Evolutionary conservation across 2,329 filamentous ascomycete genomes (phyloP).

Genomic region (Stylonectria norvegica): DNA sequence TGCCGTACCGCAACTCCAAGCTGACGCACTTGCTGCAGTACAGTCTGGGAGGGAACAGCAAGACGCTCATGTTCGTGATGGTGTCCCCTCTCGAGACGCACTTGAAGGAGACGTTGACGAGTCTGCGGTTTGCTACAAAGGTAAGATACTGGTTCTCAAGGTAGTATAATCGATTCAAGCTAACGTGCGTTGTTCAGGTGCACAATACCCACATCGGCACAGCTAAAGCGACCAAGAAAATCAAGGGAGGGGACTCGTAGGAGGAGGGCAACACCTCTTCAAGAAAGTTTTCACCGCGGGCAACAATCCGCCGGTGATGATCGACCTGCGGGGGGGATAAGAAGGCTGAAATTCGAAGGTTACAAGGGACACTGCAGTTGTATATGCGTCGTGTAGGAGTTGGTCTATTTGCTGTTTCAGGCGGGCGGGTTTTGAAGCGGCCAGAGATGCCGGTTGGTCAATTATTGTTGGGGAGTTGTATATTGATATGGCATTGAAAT

Average conservation of each 20-base stretch:
- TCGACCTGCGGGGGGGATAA: neutral
- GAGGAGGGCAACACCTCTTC: slow-evolving; percentile 7
- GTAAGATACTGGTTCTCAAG: slow-evolving; percentile 42
- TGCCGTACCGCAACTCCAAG: slow-evolving; percentile 96
- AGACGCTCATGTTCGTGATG: slow-evolving; percentile 99
- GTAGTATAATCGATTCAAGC: neutral
- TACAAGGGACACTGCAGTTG: too few relatives aligned
- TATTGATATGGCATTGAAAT: slow-evolving; percentile 18
- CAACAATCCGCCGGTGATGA: slow-evolving; percentile 3
- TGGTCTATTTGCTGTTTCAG: neutral
- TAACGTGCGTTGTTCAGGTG: slow-evolving; percentile 46
- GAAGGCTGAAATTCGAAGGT: neutral
- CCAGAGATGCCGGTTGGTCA: neutral
- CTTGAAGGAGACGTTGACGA: slow-evolving; percentile 88
- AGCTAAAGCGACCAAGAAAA: slow-evolving; percentile 70
- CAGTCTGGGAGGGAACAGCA: slow-evolving; percentile 89
- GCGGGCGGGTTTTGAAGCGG: neutral
- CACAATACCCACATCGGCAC: slow-evolving; percentile 91
- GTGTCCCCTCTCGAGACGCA: slow-evolving; percentile 88
- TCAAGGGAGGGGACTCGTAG: slow-evolving; percentile 41
- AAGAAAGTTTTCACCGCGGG: slow-evolving; percentile 5
- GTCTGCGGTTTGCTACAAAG: slow-evolving; percentile 93
- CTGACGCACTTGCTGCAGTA: slow-evolving; percentile 94
- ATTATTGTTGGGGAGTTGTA: slow-evolving; percentile 8
- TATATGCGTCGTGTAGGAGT: slow-evolving; percentile 1